These are phyloP conservation scores for Eimeria tenella DNA, from an alignment of 169 alveolate species.

Conservation along the genomic window DNA sequence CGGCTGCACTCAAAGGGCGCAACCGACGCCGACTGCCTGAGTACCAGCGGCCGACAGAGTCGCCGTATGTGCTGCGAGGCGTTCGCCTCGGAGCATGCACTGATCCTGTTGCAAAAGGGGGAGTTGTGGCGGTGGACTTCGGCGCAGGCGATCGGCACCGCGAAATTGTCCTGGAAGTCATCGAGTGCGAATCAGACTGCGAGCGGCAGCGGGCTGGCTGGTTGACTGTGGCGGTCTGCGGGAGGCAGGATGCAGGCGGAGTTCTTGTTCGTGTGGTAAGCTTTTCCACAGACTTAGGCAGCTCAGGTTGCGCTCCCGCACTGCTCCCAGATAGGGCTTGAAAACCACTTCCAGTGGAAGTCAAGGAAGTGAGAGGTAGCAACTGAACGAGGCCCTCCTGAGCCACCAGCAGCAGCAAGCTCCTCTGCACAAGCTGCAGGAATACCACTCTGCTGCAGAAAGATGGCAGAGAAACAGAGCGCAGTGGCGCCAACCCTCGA, in stretches of 20 bases:
- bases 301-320: neutral
- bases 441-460: constrained; percentile 28
- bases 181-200: neutral
- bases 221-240: neutral
- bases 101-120: constrained; percentile 69
- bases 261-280: neutral
- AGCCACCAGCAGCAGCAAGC: constrained; percentile 57
- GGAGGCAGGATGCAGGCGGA: neutral
- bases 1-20: constrained; percentile 23
- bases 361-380: constrained; percentile 31
- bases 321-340: neutral
- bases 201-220: neutral
- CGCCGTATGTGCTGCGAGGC: constrained; percentile 76
- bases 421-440: constrained; percentile 50
- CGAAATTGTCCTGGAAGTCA: too few relatives aligned
- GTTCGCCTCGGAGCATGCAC: constrained; percentile 67
- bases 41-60: constrained; percentile 50
- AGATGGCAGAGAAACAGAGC: constrained; percentile 63
- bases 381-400: constrained; percentile 56
- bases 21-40: neutral
- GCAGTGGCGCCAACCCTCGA: constrained; percentile 58
- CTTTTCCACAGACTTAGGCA: neutral
- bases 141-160: neutral
- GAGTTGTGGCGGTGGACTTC: too few relatives aligned
- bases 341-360: neutral